Evolutionary conservation across 1,284 basidiomycete genomes (phyloP).

Genomic region (Cutaneotrichosporon mucoides): DNA sequence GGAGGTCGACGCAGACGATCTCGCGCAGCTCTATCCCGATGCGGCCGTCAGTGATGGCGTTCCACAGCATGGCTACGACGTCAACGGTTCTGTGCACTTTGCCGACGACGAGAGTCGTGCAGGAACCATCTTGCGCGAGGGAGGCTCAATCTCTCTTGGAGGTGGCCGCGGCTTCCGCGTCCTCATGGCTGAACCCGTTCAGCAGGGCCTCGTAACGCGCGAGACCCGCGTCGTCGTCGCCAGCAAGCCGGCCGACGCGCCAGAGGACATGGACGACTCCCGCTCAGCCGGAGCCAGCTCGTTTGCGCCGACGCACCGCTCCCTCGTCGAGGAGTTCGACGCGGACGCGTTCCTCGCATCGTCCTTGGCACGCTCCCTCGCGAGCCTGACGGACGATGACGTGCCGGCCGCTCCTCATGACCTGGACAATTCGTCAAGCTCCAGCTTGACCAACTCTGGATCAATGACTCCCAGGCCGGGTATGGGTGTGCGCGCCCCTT

Average conservation of each 20-base stretch:
- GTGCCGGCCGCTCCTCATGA: constrained; percentile 18
- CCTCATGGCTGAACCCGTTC: constrained; percentile 59
- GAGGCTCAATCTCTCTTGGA: constrained; percentile 10
- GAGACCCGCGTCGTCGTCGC: constrained; percentile 60
- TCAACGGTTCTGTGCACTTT: constrained; percentile 14
- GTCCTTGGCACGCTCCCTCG: constrained; percentile 18
- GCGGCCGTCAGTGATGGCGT: background rate
- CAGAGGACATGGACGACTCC: constrained; percentile 18
- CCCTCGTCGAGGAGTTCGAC: constrained; percentile 34
- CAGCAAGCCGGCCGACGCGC: constrained; percentile 7
- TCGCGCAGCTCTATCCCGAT: constrained; percentile 15
- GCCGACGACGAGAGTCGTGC: constrained; percentile 10
- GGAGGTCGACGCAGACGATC: constrained; percentile 23
- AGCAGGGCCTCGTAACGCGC: constrained; percentile 61
- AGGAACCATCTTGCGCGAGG: constrained; percentile 15
- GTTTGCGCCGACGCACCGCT: constrained; percentile 29
- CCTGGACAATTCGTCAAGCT: constrained; percentile 19
- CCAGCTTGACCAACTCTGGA: constrained; percentile 34
- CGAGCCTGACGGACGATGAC: constrained; percentile 30
- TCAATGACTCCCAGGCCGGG: constrained; percentile 45
- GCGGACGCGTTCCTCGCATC: constrained; percentile 26
- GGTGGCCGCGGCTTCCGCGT: constrained; percentile 31
- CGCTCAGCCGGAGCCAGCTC: constrained; percentile 16
- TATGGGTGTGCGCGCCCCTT: constrained; percentile 9
- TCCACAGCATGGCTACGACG: constrained; percentile 12